Base-by-base conservation (phyloP, 2,329 filamentous ascomycete genomes). In the Cladosporium sphaerospermum region DNA sequence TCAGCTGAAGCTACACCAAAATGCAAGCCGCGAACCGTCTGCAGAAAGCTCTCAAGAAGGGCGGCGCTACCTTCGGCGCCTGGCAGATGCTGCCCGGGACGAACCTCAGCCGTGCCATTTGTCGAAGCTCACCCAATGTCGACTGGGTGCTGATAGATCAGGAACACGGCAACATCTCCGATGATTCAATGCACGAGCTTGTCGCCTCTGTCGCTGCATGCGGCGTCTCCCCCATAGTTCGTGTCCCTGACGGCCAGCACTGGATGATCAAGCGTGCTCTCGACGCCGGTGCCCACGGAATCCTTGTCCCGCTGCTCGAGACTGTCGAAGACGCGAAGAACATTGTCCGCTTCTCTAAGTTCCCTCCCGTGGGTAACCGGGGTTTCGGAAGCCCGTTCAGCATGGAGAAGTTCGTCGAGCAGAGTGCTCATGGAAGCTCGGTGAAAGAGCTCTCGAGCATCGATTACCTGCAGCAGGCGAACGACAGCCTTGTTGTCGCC, bases 181-280 rank as follows among this genome's bases (percentile, higher is more conserved):
- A 78, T 58, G 69, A 67, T 45, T 69, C 73, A 56, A 81, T 81
- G 78, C 78, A 80, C 58, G 76, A 80, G 62, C 73, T 75, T 45
- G 76, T 81, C 9, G 75, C 74, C 10, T 72, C 73, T n/a, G 72
- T 75, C 41, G 71, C 71, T 34, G 67, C 69, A 19, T 71, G 70
- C 49, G 71, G 71, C 10, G 69, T 74, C 19, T 71, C 67, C 36
- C 73, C 74, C 4, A 57, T 75, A 10, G 73, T 76, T 16, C 67
- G 61, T 9, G 76, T 83, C 40, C 73, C 78, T 11, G 78, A 77
- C 23, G 80, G 80, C 53, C 78, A 83, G 67, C 72, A 75, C 45
- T 82, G 78, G 79, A 81, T 82, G 78, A 78, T 83, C 54, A 83
- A 83, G 63, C 70, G 80, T 47, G 80, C 80, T 9, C 72, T 84